A percentile compares a stretch with the other conserved stretches of the same genome.
These are phyloP conservation scores for Dunaliella primolecta DNA, from an alignment of 139 green algal species.

Conservation along the genomic window DNA sequence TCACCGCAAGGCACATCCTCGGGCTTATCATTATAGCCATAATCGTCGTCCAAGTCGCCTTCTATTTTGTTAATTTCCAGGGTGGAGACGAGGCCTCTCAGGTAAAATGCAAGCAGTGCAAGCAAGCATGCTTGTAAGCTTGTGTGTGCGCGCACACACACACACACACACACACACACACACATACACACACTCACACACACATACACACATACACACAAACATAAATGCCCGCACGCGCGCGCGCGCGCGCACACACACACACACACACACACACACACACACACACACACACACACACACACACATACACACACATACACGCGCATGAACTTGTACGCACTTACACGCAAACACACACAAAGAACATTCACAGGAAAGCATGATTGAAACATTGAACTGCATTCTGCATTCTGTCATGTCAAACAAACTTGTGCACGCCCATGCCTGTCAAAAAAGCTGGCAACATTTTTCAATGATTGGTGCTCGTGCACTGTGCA, in stretches of 20 bases:
- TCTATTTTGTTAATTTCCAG: too few species aligned
- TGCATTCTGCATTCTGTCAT: too few species aligned
- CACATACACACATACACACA: not conserved
- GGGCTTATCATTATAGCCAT: too few species aligned
- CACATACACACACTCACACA: not conserved
- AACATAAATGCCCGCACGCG: not conserved
- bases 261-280: not conserved
- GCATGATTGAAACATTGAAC: not conserved
- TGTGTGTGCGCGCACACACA: not conserved
- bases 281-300: not conserved
- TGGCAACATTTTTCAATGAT: too few species aligned
- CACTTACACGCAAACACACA: not conserved
- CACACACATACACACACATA: not conserved
- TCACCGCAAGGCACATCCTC: too few species aligned
- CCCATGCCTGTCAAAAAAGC: too few species aligned
- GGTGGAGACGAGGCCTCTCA: too few species aligned
- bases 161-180: not conserved
- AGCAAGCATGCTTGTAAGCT: not conserved
- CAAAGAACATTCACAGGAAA: not conserved
- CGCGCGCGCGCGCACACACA: not conserved
- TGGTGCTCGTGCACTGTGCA: too few species aligned
- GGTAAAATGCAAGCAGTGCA: too few species aligned
- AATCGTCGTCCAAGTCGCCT: too few species aligned
- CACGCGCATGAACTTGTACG: not conserved
- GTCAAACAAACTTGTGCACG: too few species aligned